Conservation (phyloP, 2,329 filamentous ascomycete species). For the Thelonectria discophora region DNA sequence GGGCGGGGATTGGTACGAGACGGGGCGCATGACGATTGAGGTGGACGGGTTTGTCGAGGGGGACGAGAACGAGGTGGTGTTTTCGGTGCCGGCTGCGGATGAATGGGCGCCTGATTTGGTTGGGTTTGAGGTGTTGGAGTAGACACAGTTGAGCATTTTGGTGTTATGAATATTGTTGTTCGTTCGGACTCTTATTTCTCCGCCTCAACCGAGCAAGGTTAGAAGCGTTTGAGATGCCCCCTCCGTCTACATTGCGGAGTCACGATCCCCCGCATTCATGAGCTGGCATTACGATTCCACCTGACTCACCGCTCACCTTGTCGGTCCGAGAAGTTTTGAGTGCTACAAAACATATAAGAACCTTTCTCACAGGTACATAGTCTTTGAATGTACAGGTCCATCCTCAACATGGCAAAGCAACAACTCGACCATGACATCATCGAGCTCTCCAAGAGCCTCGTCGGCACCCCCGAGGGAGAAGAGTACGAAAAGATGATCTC, state of each 20-base stretch:
- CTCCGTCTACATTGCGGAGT: too few species aligned
- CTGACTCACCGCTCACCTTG: too few species aligned
- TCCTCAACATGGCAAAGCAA: constrained; percentile 19
- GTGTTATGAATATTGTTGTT: too few species aligned
- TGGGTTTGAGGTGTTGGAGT: constrained; percentile 48
- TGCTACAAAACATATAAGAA: too few species aligned
- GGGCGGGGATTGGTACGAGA: constrained; percentile 61
- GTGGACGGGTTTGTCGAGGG: constrained; percentile 57
- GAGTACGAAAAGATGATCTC: constrained; percentile 35
- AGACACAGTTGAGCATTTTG: neutral
- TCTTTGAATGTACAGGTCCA: too few species aligned
- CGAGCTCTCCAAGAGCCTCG: constrained; percentile 22
- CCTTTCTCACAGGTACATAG: too few species aligned
- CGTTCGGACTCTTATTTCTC: too few species aligned
- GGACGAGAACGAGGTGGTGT: constrained; percentile 48
- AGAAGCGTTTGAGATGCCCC: too few species aligned
- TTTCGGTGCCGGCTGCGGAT: constrained; percentile 41
- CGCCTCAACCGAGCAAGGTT: too few species aligned
- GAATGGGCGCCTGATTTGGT: constrained; percentile 54
- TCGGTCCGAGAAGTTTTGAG: too few species aligned
- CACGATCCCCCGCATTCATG: too few species aligned
- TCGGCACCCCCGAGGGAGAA: constrained; percentile 21
- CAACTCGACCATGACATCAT: constrained; percentile 23
- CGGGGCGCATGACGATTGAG: constrained; percentile 54
- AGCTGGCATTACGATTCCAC: too few species aligned